A percentile compares a stretch with the other conserved stretches of the same genome.
Evolutionary conservation across 1,284 basidiomycete genomes (phyloP).

Genomic region (Acaromyces ingoldii): DNA sequence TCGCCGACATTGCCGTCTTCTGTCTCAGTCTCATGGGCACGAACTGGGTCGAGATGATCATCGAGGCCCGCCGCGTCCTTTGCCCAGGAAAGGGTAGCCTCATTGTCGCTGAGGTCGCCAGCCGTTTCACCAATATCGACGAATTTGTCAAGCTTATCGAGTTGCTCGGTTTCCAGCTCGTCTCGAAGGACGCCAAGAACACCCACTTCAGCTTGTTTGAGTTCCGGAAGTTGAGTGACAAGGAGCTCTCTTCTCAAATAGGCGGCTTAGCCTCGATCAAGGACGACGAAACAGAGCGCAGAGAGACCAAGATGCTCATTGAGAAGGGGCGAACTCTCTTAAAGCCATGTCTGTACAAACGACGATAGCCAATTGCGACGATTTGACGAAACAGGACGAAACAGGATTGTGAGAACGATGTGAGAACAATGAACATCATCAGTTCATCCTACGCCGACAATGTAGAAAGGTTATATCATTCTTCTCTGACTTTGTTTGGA

Average conservation of each 20-base stretch:
- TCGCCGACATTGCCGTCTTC: slow-evolving; percentile 87
- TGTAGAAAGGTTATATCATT: no score
- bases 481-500: no score
- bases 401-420: no score
- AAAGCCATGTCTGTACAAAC: slow-evolving; percentile 95
- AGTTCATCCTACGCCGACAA: no score
- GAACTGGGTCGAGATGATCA: slow-evolving; percentile 86
- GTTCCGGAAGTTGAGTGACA: slow-evolving; percentile 20
- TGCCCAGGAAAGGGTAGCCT: slow-evolving; percentile 79
- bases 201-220: slow-evolving; percentile 38
- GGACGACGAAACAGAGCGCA: not conserved
- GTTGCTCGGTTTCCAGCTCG: slow-evolving; percentile 69
- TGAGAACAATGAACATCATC: no score
- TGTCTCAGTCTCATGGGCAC: slow-evolving; percentile 94
- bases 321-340: slow-evolving; percentile 63
- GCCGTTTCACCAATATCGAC: slow-evolving; percentile 52
- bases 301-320: slow-evolving; percentile 52
- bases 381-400: no score
- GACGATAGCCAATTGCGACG: slow-evolving; percentile 68
- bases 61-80: slow-evolving; percentile 82
- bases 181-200: slow-evolving; percentile 23
- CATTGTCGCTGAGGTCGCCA: slow-evolving; percentile 85
- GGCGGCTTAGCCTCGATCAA: not conserved
- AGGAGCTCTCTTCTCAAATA: slow-evolving; percentile 1
- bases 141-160: slow-evolving; percentile 70